Evolutionary conservation across 2,329 filamentous ascomycete species (phyloP).

Genomic region (Hymenoscyphus repandus): DNA sequence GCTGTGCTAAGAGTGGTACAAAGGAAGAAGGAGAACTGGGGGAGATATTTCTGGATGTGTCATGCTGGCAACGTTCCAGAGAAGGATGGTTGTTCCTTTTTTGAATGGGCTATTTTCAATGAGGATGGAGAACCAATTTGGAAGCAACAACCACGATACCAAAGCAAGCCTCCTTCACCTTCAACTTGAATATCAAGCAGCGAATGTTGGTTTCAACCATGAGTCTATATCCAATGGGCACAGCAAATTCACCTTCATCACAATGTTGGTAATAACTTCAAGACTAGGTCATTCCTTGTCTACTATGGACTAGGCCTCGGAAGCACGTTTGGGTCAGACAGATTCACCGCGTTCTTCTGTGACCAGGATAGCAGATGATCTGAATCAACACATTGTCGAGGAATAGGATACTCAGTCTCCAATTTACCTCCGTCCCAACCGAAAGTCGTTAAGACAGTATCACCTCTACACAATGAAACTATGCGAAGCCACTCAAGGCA

Average conservation of each 20-base stretch:
- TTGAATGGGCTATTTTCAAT: conserved; percentile 82
- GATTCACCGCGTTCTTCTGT: neutral
- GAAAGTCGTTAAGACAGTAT: neutral
- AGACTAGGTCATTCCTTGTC: neutral
- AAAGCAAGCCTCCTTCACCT: no score
- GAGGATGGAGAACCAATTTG: conserved; percentile 78
- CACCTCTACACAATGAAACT: neutral
- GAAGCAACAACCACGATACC: conserved; percentile 25
- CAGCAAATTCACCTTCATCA: no score
- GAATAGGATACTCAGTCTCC: neutral
- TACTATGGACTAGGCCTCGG: neutral
- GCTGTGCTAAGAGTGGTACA: conserved; percentile 72
- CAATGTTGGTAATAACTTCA: neutral
- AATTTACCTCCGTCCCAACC: neutral
- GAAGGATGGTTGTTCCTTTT: conserved; percentile 67
- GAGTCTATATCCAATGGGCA: no score
- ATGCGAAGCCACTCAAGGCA: neutral
- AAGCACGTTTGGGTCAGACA: neutral
- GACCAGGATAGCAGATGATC: neutral
- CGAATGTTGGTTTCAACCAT: no score
- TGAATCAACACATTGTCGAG: neutral
- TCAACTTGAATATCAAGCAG: no score
- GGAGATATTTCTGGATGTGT: conserved; percentile 93
- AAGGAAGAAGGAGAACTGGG: conserved; percentile 68
- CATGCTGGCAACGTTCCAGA: conserved; percentile 68